These are phyloP conservation scores for Myrica gale DNA, from an alignment of 306 rosid genomes.

Conservation along the genomic window DNA sequence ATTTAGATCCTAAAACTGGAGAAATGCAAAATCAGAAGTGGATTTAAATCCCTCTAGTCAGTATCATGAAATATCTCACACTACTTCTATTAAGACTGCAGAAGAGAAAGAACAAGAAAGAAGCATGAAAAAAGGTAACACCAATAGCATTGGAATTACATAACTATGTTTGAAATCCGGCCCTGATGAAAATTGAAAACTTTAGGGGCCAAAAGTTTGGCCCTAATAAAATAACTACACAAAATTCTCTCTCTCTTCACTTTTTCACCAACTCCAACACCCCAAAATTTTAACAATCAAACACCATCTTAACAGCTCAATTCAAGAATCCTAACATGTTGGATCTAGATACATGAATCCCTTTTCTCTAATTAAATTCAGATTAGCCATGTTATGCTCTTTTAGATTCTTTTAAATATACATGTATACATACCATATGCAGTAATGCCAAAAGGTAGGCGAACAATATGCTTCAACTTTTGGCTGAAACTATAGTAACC, in stretches of 20 bases:
- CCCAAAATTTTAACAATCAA: too few relatives aligned
- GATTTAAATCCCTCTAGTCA: background rate
- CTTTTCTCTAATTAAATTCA: background rate
- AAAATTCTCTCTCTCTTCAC: too few relatives aligned
- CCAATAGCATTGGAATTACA: background rate
- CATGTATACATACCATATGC: constrained; percentile 71
- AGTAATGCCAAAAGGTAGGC: constrained; percentile 85
- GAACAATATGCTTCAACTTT: constrained; percentile 93
- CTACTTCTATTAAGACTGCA: background rate
- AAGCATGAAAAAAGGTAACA: background rate
- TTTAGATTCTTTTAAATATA: background rate
- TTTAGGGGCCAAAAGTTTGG: too few relatives aligned
- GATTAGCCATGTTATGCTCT: background rate
- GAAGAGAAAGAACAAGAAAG: background rate
- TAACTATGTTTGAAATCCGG: background rate
- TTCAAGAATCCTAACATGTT: background rate
- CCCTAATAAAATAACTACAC: too few relatives aligned
- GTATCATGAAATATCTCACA: background rate
- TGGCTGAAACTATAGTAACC: constrained; percentile 99
- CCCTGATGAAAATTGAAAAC: background rate
- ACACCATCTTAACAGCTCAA: background rate
- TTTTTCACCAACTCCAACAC: too few relatives aligned
- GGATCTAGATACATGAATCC: background rate
- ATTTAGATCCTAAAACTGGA: background rate
- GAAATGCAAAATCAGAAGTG: background rate